Percentiles rank a stretch among this genome's conserved stretches.
These are phyloP conservation scores for Rhizophora mangle DNA, from an alignment of 345 rosid genomes.

Conservation along the genomic window DNA sequence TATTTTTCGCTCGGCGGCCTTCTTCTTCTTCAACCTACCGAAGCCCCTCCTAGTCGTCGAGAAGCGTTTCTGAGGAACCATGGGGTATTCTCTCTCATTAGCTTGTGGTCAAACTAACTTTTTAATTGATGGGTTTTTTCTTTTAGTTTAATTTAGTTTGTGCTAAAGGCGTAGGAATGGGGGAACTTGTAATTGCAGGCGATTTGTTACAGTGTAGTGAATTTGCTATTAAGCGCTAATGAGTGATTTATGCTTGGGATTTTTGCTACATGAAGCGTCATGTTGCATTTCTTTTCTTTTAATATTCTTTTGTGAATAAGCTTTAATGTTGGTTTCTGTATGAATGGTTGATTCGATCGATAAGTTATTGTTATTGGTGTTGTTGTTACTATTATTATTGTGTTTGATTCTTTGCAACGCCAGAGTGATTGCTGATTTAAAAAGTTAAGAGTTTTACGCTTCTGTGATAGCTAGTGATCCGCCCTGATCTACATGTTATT, in stretches of 20 bases:
- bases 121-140: background rate
- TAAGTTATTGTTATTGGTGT: no score
- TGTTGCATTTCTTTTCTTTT: background rate
- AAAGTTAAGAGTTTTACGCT: no score
- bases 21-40: background rate
- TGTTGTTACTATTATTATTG: no score
- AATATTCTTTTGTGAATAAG: no score
- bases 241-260: background rate
- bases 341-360: no score
- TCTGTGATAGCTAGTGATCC: no score
- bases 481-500: no score
- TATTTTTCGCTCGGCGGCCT: background rate
- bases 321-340: no score
- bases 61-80: background rate
- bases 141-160: background rate
- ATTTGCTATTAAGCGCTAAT: background rate
- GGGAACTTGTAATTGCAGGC: no score
- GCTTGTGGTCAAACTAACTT: background rate
- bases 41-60: conserved; percentile 3
- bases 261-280: conserved; percentile 3
- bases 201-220: no score
- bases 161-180: no score
- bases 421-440: no score
- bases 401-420: background rate
- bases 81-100: conserved; percentile 9